Base-by-base conservation (phyloP, 2,329 filamentous ascomycete species). In the Aureobasidium uvarum region DNA sequence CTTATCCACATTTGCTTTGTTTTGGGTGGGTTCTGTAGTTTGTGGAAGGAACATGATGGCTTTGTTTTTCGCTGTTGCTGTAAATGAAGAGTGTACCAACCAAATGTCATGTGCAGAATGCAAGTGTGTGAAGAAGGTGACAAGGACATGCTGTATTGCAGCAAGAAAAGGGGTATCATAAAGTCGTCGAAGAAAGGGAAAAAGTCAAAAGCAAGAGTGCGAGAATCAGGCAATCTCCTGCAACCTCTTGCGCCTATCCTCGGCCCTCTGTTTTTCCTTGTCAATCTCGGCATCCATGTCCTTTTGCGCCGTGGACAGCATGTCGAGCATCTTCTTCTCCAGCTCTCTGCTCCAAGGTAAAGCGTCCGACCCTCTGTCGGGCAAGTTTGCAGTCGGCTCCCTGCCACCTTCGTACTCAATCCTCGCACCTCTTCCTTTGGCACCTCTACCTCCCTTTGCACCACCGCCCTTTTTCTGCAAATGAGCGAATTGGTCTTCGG, bases 371-470 rank as follows among this genome's bases (percentile, higher is more conserved):
- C 85, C 89, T 55, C 80, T 82, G 65, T 86, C 81, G 5, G 91
- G 91, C 68, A 96, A 86, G 80, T 92, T 87, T 65, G 90, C 90
- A 58, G 88, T 90, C 66, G 88, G 84, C 68, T 73, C 72, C 25
- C 72, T 69, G 70, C 89, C 85, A 69, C 86, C 84, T 55, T 86
- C 80, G 64, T 84, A 82, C 69, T 83, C 81, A 69, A 80, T 77
- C 65, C 77, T 79, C 67, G 81, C 80, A 72, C 79, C 81, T 76
- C 70, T 81, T 16, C 79, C 79, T 68, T 77, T 86, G 28, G 84
- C 83, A 69, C 83, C 75, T 39, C 84, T 85, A 69, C 85, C 86
- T 13, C 79, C 79, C 68, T 77, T 86, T 33, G 84, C 83, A 69
- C 83, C 75, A 45, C 84, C 85, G 70, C 85, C 86, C 48, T 84